phyloP scores from a whole-genome alignment of 2,329 filamentous ascomycete genomes.

The Xylaria sp. region DNA sequence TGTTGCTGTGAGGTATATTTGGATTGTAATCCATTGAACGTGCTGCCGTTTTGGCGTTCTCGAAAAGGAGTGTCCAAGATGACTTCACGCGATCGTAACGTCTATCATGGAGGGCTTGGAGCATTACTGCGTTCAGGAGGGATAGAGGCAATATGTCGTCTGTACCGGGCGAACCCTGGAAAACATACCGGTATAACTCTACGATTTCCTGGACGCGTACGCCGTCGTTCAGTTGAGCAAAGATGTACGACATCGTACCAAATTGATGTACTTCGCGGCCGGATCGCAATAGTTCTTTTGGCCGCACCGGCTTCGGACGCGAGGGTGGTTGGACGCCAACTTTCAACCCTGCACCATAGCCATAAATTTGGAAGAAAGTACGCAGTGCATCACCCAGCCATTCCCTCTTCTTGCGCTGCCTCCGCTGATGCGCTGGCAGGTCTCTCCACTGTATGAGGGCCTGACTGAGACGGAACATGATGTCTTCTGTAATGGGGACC shows the following conservation, averaged over 20 bases:
- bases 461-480: constrained; percentile 40
- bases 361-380: constrained; percentile 33
- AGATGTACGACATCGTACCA: constrained; percentile 38
- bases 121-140: constrained; percentile 64
- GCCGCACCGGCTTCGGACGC: not conserved
- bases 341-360: constrained; percentile 13
- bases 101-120: constrained; percentile 52
- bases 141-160: constrained; percentile 43
- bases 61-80: constrained; percentile 61
- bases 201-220: constrained; percentile 54
- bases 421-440: constrained; percentile 23
- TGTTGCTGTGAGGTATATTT: constrained; percentile 33
- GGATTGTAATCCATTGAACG: constrained; percentile 30
- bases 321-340: constrained; percentile 10
- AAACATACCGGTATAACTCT: constrained; percentile 44
- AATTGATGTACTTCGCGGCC: constrained; percentile 31
- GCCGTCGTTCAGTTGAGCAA: constrained; percentile 41
- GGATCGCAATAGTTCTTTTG: constrained; percentile 20
- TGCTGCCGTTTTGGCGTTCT: constrained; percentile 43
- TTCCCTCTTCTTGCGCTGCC: constrained; percentile 16
- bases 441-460: constrained; percentile 36
- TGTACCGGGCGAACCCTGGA: constrained; percentile 32
- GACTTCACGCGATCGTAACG: constrained; percentile 56
- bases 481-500: constrained; percentile 39
- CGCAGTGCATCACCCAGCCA: constrained; percentile 34